Base-by-base conservation (phyloP, 2,329 filamentous ascomycete genomes). In the Colletotrichum theobromicola region DNA sequence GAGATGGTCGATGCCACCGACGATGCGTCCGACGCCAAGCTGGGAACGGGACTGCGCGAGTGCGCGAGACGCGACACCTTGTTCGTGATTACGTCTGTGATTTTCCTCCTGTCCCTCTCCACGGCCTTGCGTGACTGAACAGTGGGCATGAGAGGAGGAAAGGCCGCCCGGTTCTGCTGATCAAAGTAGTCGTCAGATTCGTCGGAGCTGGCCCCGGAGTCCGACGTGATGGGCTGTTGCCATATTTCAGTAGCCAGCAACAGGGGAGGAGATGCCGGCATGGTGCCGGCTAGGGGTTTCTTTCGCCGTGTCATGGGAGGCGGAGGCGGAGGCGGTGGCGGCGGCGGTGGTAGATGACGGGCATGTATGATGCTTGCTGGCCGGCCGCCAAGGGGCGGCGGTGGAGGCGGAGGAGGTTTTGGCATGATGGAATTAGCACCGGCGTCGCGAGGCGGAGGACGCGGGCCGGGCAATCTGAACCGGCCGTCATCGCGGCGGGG, bases 51-150 rank as follows among this genome's bases (percentile, higher is more conserved):
- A 21, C 77, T 79, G 37, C 76, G 78, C 9, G 78, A 77, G 32
- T 77, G 79, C 73, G 84, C 81, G 58, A 82, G 81, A 61, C 78
- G 77, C 30, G 82, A 80, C 34, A 84, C 81, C 79, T 81, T 83
- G 24, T 80, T 72, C n/a, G 81, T 79, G 67, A 85, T 85, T 4
- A 79, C 79, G 63, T 79, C 81, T 46, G 81, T 82, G 37, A 77
- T 63, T 7, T 35, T 55, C 7, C 61, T 72, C 26, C 76, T 63
- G 10, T 69, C 26, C 16, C 60, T 50, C 8, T 60, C 26, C 7
- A 61, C 16, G 10, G 64, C 24, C 15, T 53, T 35, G 15, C 64
- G 63, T 18, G 21, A 35, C 55, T 67, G 63, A 7, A 68, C 74
- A 12, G 74, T 77, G 10, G 74, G 76, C 61, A 76, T 35, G 16